Conservation (phyloP, 352 stramenopile species). For the Phytophthora sp. region DNA sequence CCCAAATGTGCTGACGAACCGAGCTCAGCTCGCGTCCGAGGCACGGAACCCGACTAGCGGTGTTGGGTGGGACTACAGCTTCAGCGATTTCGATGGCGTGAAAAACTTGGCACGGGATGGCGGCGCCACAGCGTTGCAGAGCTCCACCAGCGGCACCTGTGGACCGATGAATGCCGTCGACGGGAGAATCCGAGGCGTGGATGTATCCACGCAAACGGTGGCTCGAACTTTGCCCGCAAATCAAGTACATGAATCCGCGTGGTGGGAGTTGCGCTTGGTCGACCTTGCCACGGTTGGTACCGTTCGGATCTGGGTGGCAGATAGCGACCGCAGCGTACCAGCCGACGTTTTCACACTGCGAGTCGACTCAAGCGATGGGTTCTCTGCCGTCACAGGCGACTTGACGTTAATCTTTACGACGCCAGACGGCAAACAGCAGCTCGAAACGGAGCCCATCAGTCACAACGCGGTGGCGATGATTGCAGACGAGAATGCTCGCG, state of each 20-base stretch:
- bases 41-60: conserved; percentile 60
- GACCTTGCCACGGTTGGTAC: conserved; percentile 55
- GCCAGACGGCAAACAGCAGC: conserved; percentile 24
- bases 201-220: conserved; percentile 51
- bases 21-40: conserved; percentile 46
- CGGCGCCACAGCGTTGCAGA: conserved; percentile 64
- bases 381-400: conserved; percentile 40
- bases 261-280: conserved; percentile 76
- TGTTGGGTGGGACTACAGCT: conserved; percentile 75
- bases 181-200: conserved; percentile 47
- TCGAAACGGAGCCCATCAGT: conserved; percentile 42
- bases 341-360: conserved; percentile 40
- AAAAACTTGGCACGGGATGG: conserved; percentile 65
- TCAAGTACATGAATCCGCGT: conserved; percentile 44
- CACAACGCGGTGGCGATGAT: conserved; percentile 66
- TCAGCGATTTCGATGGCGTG: conserved; percentile 49
- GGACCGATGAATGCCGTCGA: conserved; percentile 73
- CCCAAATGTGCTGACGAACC: conserved; percentile 46
- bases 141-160: conserved; percentile 62
- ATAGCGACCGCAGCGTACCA: conserved; percentile 29
- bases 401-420: conserved; percentile 54
- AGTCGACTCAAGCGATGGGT: conserved; percentile 45
- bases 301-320: conserved; percentile 60
- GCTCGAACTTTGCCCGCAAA: conserved; percentile 47
- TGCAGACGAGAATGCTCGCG: conserved; percentile 52